phyloP scores from a whole-genome alignment of 805 yeast species.

The Ogataea corticis region DNA sequence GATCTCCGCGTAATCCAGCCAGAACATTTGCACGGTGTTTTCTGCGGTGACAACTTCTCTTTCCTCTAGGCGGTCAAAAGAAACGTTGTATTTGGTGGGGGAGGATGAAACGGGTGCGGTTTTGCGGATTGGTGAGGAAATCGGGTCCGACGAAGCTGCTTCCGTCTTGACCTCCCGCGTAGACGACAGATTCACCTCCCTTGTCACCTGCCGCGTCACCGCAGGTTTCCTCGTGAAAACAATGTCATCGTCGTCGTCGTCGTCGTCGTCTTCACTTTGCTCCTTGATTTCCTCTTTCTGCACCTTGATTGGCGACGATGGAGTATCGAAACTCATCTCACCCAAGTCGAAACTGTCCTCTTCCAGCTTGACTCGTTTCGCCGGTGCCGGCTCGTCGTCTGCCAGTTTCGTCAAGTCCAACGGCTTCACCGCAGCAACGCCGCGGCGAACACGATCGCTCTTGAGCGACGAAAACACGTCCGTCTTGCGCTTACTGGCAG shows the following conservation, averaged over 20 bases:
- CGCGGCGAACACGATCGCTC: slow-evolving; percentile 20
- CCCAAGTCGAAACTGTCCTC: slow-evolving; percentile 17
- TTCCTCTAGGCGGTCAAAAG: slow-evolving; percentile 36
- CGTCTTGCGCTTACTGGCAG: slow-evolving; percentile 18
- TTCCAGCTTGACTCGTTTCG: slow-evolving; percentile 25
- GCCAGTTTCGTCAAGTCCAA: slow-evolving; percentile 20
- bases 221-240: slow-evolving; percentile 55
- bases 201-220: slow-evolving; percentile 41
- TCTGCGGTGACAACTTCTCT: slow-evolving; percentile 34
- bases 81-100: slow-evolving; percentile 24
- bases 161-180: slow-evolving; percentile 17
- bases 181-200: slow-evolving; percentile 44
- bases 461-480: slow-evolving; percentile 33
- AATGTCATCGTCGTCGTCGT: slow-evolving; percentile 57
- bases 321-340: slow-evolving; percentile 22
- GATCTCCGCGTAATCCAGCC: slow-evolving; percentile 87
- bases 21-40: slow-evolving; percentile 61
- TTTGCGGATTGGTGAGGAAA: slow-evolving; percentile 26
- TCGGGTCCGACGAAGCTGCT: slow-evolving; percentile 16
- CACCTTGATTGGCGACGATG: slow-evolving; percentile 34
- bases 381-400: slow-evolving; percentile 19
- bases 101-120: slow-evolving; percentile 20
- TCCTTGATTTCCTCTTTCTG: slow-evolving; percentile 1
- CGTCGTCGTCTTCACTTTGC: slow-evolving; percentile 28
- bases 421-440: slow-evolving; percentile 33